Evolutionary conservation across 2,329 filamentous ascomycete species (phyloP).

Genomic region (Bipolaris bicolor): DNA sequence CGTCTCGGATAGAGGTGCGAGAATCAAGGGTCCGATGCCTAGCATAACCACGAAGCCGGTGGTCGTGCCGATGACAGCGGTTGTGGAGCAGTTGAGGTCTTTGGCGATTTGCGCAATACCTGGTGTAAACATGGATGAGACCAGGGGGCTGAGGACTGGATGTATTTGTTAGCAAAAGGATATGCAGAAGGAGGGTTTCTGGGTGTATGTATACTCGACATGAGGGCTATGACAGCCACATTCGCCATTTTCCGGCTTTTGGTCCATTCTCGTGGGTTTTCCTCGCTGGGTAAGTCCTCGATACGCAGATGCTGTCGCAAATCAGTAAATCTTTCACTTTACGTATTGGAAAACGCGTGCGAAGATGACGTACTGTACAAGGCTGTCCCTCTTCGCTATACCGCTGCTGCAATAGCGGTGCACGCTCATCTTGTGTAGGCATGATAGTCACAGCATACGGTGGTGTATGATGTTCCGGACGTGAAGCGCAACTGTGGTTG

Average conservation of each 20-base stretch:
- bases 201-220: conserved; percentile 51
- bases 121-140: conserved; percentile 59
- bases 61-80: conserved; percentile 56
- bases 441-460: conserved; percentile 16
- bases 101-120: conserved; percentile 58
- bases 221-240: conserved; percentile 57
- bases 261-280: conserved; percentile 57
- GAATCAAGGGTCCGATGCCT: conserved; percentile 55
- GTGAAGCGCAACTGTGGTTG: background rate
- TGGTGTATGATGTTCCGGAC: too few relatives aligned
- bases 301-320: conserved; percentile 31
- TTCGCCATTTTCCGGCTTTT: conserved; percentile 55
- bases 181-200: background rate
- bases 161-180: background rate
- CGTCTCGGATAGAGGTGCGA: conserved; percentile 56
- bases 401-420: conserved; percentile 48
- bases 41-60: conserved; percentile 60
- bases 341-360: background rate
- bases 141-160: conserved; percentile 55
- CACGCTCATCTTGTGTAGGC: conserved; percentile 42
- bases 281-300: conserved; percentile 44
- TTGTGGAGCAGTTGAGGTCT: conserved; percentile 51
- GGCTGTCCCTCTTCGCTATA: conserved; percentile 40
- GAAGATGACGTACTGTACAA: conserved; percentile 32
- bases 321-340: conserved; percentile 8